Evolutionary conservation across 352 stramenopile genomes (phyloP).

Genomic region (Pythium myriotylum): DNA sequence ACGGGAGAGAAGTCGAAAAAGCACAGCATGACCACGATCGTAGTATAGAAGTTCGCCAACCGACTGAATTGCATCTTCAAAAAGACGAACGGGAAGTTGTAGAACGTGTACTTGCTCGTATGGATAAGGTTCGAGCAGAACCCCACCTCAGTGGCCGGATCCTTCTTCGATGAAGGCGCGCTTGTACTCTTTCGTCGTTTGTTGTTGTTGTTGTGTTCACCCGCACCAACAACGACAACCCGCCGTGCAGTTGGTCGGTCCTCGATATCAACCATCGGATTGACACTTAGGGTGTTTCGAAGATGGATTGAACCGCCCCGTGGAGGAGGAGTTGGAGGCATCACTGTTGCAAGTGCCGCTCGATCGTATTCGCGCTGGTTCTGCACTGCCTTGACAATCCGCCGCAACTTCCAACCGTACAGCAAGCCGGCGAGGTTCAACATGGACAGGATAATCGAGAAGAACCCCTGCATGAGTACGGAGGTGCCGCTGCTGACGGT

Average conservation of each 20-base stretch:
- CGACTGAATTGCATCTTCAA: slow-evolving; percentile 91
- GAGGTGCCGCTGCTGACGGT: slow-evolving; percentile 76
- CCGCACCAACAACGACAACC: slow-evolving; percentile 47
- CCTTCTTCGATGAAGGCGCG: slow-evolving; percentile 27
- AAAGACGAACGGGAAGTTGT: slow-evolving; percentile 91
- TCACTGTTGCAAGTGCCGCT: slow-evolving; percentile 75
- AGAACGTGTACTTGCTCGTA: slow-evolving; percentile 91
- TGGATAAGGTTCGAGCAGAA: slow-evolving; percentile 82
- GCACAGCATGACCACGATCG: slow-evolving; percentile 87
- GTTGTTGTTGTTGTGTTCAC: slow-evolving; percentile 16
- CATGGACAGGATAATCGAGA: slow-evolving; percentile 78
- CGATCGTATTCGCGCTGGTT: slow-evolving; percentile 81
- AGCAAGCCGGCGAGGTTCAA: slow-evolving; percentile 79
- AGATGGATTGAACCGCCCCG: slow-evolving; percentile 35
- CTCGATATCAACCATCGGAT: slow-evolving; percentile 46
- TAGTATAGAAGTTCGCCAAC: slow-evolving; percentile 89
- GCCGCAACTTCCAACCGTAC: slow-evolving; percentile 88
- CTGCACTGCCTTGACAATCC: slow-evolving; percentile 85
- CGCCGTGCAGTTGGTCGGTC: slow-evolving; percentile 38
- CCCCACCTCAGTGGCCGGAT: slow-evolving; percentile 10
- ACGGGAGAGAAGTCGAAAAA: slow-evolving; percentile 90
- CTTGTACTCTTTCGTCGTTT: slow-evolving; percentile 32
- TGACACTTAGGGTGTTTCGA: slow-evolving; percentile 61
- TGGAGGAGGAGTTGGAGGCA: slow-evolving; percentile 42
- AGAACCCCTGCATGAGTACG: slow-evolving; percentile 86